A percentile compares a stretch with the other conserved stretches of the same genome.
phyloP scores from a whole-genome alignment of 169 alveolate genomes.

The Eimeria praecox region DNA sequence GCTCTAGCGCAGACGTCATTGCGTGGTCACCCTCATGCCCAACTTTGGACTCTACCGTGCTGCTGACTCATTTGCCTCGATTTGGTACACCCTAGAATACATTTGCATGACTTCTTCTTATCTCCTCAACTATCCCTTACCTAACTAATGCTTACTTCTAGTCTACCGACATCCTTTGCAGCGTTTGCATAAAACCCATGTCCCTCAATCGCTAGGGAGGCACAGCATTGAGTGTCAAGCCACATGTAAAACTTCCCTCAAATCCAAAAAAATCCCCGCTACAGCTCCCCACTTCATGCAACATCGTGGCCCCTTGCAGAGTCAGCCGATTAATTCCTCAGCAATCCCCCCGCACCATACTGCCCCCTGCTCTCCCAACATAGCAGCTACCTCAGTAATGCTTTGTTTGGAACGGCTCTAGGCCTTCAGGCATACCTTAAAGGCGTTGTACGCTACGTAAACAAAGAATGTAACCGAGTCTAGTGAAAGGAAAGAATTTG shows the following conservation, averaged over 20 bases:
- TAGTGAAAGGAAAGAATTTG: not conserved
- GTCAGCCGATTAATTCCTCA: not conserved
- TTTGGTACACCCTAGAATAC: not conserved
- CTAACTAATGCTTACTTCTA: not conserved
- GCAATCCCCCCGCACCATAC: not conserved
- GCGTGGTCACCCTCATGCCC: not conserved
- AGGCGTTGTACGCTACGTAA: not conserved
- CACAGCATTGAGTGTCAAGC: not conserved
- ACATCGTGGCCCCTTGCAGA: not conserved
- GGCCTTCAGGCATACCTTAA: not conserved
- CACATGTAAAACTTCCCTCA: not conserved
- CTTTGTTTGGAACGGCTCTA: not conserved
- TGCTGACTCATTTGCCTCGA: not conserved
- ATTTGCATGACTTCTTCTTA: not conserved
- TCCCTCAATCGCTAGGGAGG: no score
- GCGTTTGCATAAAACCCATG: not conserved
- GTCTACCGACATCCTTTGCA: not conserved
- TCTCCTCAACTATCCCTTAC: not conserved
- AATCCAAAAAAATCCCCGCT: not conserved
- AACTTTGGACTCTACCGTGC: not conserved
- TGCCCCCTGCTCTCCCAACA: not conserved
- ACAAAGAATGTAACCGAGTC: not conserved
- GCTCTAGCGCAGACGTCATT: not conserved
- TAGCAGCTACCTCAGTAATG: not conserved
- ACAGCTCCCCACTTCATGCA: not conserved